Evolutionary conservation across 2,329 filamentous ascomycete genomes (phyloP), one percentile per base, ranked within the genome.

Genomic region (Alternaria arbusti): DNA sequence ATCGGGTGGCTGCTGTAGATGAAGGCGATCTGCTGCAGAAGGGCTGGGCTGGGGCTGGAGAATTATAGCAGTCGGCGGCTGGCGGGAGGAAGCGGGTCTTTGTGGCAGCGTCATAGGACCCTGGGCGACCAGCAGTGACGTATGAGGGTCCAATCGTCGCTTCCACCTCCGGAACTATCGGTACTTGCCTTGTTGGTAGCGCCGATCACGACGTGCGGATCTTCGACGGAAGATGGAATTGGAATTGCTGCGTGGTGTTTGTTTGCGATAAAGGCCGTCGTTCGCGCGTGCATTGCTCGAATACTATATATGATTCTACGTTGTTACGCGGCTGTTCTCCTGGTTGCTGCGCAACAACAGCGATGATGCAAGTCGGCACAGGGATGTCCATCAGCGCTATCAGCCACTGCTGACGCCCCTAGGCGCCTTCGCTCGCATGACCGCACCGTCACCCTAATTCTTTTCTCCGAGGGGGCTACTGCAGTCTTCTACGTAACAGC

Each of bases 41-140:
- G 22, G 20, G 32, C 15, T 52, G 59, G 36, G 43, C 46, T 32
- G 57, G 56, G 52, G 60, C 56, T 63, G 60, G 54, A 58, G 45
- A 57, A 44, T 61, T 63, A 68, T 64, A 67, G 32, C 54, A 54
- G 59, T 72, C 57, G 69, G 70, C 71, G 70, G 61, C 71, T 56
- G 69, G 70, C 71, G 70, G 65, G 62, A 59, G 64, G 51, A 55
- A 65, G 70, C 67, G 68, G 72, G 62, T 63, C 30, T 22, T 17
- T 17, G 59, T 59, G 44, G 46, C 61, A 65, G 67, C 68, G 67
- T 72, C 69, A 72, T 71, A 23, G 67, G 46, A 57, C 61, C 60
- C 46, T 69, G 70, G 67, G 70, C 72, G 69, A 71, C 56, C 28
- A 3, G 49, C 30, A 52, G 49, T 52, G 49, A 52, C 49, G 49